A percentile compares a stretch with the other conserved stretches of the same genome.
Conservation (phyloP, 177 flowering plant genomes). For the Vitis hybrid region DNA sequence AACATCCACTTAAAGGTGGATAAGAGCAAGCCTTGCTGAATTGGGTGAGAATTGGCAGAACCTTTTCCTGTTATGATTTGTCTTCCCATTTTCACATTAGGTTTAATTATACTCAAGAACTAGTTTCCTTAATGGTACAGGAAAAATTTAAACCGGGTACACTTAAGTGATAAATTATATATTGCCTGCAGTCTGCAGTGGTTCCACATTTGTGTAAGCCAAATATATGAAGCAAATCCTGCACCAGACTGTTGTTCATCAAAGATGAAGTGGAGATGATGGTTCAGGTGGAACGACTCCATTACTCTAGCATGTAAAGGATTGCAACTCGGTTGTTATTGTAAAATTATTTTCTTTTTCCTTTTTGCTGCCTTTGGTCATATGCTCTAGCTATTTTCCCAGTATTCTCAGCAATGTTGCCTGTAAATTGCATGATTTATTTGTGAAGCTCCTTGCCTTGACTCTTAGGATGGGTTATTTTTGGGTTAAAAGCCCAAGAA, state of each 20-base stretch:
- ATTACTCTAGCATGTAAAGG: conserved; percentile 11
- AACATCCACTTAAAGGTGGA: conserved; percentile 78
- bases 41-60: conserved; percentile 1
- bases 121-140: not conserved
- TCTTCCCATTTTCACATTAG: not conserved
- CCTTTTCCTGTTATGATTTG: not conserved
- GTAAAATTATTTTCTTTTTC: conserved; percentile 19
- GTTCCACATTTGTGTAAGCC: not conserved
- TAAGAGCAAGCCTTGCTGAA: conserved; percentile 75
- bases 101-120: not conserved
- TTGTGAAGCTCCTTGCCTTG: conserved; percentile 5
- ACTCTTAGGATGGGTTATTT: not conserved
- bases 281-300: not conserved
- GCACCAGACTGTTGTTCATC: not conserved
- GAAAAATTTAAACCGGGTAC: too few relatives aligned
- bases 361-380: not conserved
- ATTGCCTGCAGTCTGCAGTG: not conserved
- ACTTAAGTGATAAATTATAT: not conserved
- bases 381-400: conserved; percentile 1
- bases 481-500: conserved; percentile 1
- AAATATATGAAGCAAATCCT: not conserved
- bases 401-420: not conserved
- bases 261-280: not conserved
- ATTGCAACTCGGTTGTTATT: conserved; percentile 16
- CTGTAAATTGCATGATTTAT: conserved; percentile 20